Percentiles rank a stretch among this genome's conserved stretches.
Evolutionary conservation across 805 yeast genomes (phyloP).

Genomic region (Kuraishia molischiana): DNA sequence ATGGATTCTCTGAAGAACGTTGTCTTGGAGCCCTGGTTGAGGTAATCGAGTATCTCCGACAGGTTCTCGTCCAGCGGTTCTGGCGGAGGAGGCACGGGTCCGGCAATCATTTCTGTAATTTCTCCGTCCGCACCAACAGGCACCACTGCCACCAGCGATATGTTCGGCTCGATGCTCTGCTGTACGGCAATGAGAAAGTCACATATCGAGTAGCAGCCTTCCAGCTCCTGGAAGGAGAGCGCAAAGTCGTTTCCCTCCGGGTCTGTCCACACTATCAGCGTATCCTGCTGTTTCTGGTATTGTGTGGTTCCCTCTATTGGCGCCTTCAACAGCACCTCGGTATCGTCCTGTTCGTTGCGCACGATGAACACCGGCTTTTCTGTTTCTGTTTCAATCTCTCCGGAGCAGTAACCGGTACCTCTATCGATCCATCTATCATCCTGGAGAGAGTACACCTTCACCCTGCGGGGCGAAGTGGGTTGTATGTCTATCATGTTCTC

Average conservation of each 20-base stretch:
- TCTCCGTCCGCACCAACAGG: slow-evolving; percentile 37
- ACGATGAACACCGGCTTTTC: slow-evolving; percentile 57
- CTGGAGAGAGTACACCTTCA: slow-evolving; percentile 78
- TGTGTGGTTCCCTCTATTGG: slow-evolving; percentile 66
- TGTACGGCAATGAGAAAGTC: slow-evolving; percentile 70
- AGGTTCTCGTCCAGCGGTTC: slow-evolving; percentile 44
- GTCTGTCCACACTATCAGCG: slow-evolving; percentile 92
- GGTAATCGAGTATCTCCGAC: slow-evolving; percentile 38
- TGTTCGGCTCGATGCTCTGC: slow-evolving; percentile 47
- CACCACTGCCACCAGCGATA: slow-evolving; percentile 64
- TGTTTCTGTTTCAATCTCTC: slow-evolving; percentile 36
- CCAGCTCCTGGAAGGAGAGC: slow-evolving; percentile 82
- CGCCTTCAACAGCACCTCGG: slow-evolving; percentile 52
- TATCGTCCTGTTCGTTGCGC: slow-evolving; percentile 53
- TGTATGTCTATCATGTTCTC: slow-evolving; percentile 7
- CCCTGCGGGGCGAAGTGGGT: slow-evolving; percentile 53
- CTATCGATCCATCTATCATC: slow-evolving; percentile 85
- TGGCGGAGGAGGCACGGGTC: slow-evolving; percentile 66
- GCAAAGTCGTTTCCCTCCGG: slow-evolving; percentile 66
- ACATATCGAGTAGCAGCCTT: slow-evolving; percentile 79
- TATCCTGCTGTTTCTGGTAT: slow-evolving; percentile 90
- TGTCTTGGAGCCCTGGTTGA: slow-evolving; percentile 54
- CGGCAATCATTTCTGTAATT: slow-evolving; percentile 68
- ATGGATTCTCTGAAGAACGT: slow-evolving; percentile 55
- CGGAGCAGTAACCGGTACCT: slow-evolving; percentile 87